Evolutionary conservation across 1,139 yeast species (phyloP), one percentile per base, ranked within the genome.

Genomic region (Meyerozyma sp.): DNA sequence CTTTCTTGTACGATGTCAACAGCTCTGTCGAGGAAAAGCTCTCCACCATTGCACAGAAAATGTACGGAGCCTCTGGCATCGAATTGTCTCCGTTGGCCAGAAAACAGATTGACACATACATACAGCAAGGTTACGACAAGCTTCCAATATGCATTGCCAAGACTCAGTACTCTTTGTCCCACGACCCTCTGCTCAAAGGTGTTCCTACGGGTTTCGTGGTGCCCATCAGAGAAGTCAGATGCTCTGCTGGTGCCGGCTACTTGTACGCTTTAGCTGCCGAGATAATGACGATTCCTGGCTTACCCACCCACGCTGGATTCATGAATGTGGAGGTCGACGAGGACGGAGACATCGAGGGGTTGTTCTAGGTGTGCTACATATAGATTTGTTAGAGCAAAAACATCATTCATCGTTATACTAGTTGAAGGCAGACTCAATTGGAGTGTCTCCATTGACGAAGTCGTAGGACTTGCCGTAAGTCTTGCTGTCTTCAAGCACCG

Each of bases 71-170:
- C 40, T 84, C 79, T 21, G 87, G 82, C 51, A 89, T 93, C 49
- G 96, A 90, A 68, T 81, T 90, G 55, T 77, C 81, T 49, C 94
- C 90, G 41, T 84, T 83, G 58, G 98, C 98, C 39, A 82, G 82
- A 58, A 73, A 79, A 68, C 89, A 91, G 70, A 81, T 93, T 53
- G 93, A 84, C 48, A 75, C 83, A 44, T 91, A 90, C 73, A 85
- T 94, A 42, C 70, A 77, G 47, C 97, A 91, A 73, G 98, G 98
- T 7, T 93, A 88, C 62, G 93, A 89, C 49, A 77, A 90, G 63
- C 75, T 93, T 61, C 98, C 98, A 49, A 84, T 93, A 57, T 93
- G 98, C 74, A 85, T 93, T 61, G 98, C 98, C 54, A 93, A 93
- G 77, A 93, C 98, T 3, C 98, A 93, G 68, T 93, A 93, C 72